Conservation (phyloP, 1,139 yeast genomes). For the Scheffersomyces cryptocercus region DNA sequence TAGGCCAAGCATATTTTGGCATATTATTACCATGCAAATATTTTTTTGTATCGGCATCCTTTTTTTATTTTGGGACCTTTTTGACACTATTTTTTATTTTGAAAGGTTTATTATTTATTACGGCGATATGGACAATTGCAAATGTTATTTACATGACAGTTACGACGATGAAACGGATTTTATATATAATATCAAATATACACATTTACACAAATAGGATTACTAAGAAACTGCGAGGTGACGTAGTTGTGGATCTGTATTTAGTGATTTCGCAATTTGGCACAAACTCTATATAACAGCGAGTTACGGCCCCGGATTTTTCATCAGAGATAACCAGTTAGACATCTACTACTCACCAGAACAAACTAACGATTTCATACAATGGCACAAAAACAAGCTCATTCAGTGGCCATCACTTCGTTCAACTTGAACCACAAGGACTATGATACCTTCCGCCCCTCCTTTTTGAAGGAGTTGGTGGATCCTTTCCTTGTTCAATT, state of each 20-base stretch:
- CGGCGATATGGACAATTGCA: too few species aligned
- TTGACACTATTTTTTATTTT: too few species aligned
- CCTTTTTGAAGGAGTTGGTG: slow-evolving; percentile 50
- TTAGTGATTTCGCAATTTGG: too few species aligned
- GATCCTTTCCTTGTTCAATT: slow-evolving; percentile 44
- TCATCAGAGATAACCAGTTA: too few species aligned
- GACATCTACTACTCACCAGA: too few species aligned
- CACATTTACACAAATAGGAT: too few species aligned
- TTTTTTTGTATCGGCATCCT: too few species aligned
- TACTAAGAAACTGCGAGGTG: too few species aligned
- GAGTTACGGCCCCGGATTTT: too few species aligned
- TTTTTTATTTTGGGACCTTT: not conserved
- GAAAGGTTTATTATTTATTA: too few species aligned
- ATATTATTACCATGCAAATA: not conserved
- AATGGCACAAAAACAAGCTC: not conserved
- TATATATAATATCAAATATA: not conserved
- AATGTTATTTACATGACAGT: not conserved
- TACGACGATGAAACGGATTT: not conserved
- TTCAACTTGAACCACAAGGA: slow-evolving; percentile 55
- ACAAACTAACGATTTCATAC: not conserved
- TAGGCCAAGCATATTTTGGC: not conserved
- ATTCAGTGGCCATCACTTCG: slow-evolving; percentile 38
- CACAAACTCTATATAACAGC: too few species aligned
- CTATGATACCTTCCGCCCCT: slow-evolving; percentile 60
- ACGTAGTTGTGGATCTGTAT: too few species aligned